Conservation (phyloP, 495 filamentous ascomycete species). For the Hypoxylon rickii region DNA sequence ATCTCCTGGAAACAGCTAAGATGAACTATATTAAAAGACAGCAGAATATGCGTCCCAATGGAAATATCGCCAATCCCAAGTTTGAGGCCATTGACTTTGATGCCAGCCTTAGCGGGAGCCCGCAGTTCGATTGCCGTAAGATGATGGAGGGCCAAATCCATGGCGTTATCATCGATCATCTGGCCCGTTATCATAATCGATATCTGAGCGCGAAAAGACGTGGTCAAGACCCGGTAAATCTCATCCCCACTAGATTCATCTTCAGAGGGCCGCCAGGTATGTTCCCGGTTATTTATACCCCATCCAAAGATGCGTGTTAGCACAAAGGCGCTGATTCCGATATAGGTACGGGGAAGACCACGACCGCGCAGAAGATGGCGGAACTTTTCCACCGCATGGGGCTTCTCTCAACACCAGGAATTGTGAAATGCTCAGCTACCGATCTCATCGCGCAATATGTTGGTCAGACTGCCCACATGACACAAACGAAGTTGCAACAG, state of each 20-base stretch:
- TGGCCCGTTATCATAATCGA: slow-evolving; percentile 55
- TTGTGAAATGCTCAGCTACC: slow-evolving; percentile 61
- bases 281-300: not conserved
- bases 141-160: not conserved
- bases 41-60: not conserved
- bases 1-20: not conserved
- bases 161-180: slow-evolving; percentile 44
- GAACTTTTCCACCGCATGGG: slow-evolving; percentile 72
- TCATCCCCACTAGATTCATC: slow-evolving; percentile 63
- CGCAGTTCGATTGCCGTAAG: not conserved
- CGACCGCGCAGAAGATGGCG: slow-evolving; percentile 69
- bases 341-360: slow-evolving; percentile 46
- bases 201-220: slow-evolving; percentile 48
- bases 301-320: not conserved
- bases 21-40: not conserved
- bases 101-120: not conserved
- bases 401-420: slow-evolving; percentile 56
- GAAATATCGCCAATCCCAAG: not conserved
- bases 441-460: slow-evolving; percentile 64
- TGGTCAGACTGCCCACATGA: slow-evolving; percentile 64
- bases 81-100: not conserved
- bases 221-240: slow-evolving; percentile 54
- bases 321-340: too few species aligned
- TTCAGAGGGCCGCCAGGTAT: slow-evolving; percentile 62
- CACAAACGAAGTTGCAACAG: slow-evolving; percentile 56